These are phyloP conservation scores for Trypanosoma cruzi DNA, from an alignment of 208 protist species.

Conservation along the genomic window DNA sequence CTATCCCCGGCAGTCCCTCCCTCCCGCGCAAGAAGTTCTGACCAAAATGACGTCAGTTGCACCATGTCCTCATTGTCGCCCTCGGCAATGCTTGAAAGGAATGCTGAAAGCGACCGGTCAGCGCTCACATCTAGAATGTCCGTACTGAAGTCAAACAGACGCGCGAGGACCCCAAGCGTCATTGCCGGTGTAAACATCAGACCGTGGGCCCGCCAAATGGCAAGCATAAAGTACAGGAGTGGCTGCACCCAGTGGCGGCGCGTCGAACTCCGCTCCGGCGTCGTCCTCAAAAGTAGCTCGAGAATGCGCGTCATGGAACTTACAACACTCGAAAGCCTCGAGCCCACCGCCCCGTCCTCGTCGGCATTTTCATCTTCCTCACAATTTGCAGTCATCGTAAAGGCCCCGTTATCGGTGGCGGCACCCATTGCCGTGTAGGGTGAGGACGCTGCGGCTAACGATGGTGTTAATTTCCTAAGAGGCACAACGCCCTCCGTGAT, in stretches of 20 bases:
- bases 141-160: slow-evolving; percentile 22
- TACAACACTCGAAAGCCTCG: slow-evolving; percentile 10
- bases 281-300: slow-evolving; percentile 23
- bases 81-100: background rate
- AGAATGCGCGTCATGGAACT: slow-evolving; percentile 16
- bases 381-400: background rate
- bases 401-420: background rate
- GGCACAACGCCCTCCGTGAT: slow-evolving; percentile 26
- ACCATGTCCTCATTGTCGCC: slow-evolving; percentile 1
- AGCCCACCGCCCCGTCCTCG: background rate
- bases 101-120: background rate
- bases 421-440: background rate
- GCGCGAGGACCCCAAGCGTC: slow-evolving; percentile 20
- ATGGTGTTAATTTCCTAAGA: slow-evolving; percentile 1
- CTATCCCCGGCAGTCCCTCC: no score
- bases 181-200: slow-evolving; percentile 24
- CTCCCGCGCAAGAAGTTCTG: background rate
- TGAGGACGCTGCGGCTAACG: background rate
- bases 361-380: background rate
- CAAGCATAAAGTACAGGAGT: slow-evolving; percentile 21
- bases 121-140: slow-evolving; percentile 15
- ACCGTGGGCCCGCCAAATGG: slow-evolving; percentile 17
- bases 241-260: slow-evolving; percentile 17
- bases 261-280: slow-evolving; percentile 11
- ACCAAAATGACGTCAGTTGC: background rate